These are phyloP conservation scores for Sicyos edulis DNA, from an alignment of 306 rosid species.

Conservation along the genomic window DNA sequence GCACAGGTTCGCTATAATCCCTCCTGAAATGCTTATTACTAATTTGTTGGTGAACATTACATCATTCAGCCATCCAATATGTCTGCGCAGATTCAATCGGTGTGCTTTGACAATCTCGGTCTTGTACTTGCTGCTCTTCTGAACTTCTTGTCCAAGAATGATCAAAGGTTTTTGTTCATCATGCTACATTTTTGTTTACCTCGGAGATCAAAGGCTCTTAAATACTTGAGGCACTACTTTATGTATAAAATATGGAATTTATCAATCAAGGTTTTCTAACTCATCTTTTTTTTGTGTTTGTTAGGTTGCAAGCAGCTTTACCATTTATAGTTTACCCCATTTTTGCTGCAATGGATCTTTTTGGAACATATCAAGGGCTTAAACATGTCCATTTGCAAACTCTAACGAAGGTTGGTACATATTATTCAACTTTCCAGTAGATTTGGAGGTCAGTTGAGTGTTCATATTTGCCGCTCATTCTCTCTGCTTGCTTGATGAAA, in stretches of 20 bases:
- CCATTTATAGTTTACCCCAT: slow-evolving; percentile 63
- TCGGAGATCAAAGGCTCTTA: too few relatives aligned
- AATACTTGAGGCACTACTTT: not conserved
- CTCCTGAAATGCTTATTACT: not conserved
- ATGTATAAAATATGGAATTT: not conserved
- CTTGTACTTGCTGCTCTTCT: slow-evolving; percentile 69
- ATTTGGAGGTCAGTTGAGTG: not conserved
- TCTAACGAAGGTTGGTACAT: slow-evolving; percentile 60
- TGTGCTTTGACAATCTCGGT: slow-evolving; percentile 91
- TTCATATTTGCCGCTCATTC: not conserved
- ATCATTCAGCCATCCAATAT: not conserved
- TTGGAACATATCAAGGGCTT: slow-evolving; percentile 80
- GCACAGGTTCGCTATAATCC: slow-evolving; percentile 58
- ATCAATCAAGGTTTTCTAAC: slow-evolving; percentile 30
- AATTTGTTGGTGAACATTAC: not conserved
- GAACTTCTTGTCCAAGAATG: slow-evolving; percentile 49
- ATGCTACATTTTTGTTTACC: not conserved
- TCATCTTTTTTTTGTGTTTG: slow-evolving; percentile 19
- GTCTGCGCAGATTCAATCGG: slow-evolving; percentile 92
- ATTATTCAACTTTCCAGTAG: not conserved
- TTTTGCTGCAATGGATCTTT: slow-evolving; percentile 72
- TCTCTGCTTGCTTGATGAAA: not conserved
- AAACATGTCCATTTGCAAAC: slow-evolving; percentile 79
- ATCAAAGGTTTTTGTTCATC: slow-evolving; percentile 39
- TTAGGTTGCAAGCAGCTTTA: slow-evolving; percentile 56